Conservation (phyloP, 768 basidiomycete genomes). For the Chalciporus sphaerocephalus region DNA sequence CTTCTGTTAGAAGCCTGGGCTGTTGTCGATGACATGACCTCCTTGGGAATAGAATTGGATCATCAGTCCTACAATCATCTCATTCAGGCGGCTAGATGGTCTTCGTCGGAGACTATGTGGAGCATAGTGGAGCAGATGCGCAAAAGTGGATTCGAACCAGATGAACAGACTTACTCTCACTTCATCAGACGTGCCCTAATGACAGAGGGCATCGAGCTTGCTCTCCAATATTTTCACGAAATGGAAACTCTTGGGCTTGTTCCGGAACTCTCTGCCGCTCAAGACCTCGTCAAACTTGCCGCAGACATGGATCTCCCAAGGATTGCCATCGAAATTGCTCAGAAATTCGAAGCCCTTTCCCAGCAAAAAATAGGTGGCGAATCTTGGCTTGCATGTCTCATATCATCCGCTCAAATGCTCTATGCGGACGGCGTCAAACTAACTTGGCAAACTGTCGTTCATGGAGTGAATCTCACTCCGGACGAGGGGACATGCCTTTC, state of each 20-base stretch:
- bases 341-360: constrained; percentile 53
- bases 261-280: constrained; percentile 46
- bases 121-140: constrained; percentile 55
- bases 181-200: constrained; percentile 47
- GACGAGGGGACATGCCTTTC: constrained; percentile 72
- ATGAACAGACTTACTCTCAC: constrained; percentile 48
- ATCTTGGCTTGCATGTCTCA: constrained; percentile 66
- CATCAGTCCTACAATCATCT: constrained; percentile 54
- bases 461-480: constrained; percentile 49
- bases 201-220: constrained; percentile 58
- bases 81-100: constrained; percentile 49
- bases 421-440: constrained; percentile 65
- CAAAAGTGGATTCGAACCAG: constrained; percentile 43
- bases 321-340: constrained; percentile 69
- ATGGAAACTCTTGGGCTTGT: constrained; percentile 51
- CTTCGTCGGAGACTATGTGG: constrained; percentile 39
- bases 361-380: constrained; percentile 48
- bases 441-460: constrained; percentile 60
- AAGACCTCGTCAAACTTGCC: constrained; percentile 50
- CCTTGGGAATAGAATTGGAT: constrained; percentile 46
- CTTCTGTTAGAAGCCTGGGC: constrained; percentile 55
- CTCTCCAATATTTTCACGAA: constrained; percentile 55
- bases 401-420: constrained; percentile 55
- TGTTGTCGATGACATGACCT: constrained; percentile 64
- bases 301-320: constrained; percentile 52